Base-by-base conservation (phyloP, 352 stramenopile species). In the Globisporangium paddicum region DNA sequence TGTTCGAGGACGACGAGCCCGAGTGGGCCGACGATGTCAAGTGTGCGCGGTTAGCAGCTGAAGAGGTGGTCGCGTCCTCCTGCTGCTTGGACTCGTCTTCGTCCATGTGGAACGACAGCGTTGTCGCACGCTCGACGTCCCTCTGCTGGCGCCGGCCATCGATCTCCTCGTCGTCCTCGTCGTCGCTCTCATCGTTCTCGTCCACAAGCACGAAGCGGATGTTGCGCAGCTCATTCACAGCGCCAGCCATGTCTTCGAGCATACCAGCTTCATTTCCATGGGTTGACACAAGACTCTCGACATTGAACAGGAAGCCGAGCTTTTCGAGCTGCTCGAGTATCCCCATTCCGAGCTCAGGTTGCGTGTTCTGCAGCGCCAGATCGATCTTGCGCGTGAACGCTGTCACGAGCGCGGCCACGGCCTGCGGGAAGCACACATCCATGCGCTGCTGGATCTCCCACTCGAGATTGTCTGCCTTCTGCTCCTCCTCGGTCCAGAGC, bases 211-310 rank as follows among this genome's bases (percentile, higher is more conserved):
- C 78, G 26, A 95, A 93, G 0, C 75, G 79, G 7, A 95, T 78
- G 38, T 89, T 85, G 35, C 71, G 72, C 21, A 97, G 68, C 73
- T 91, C 87, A 19, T 95, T 88, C 3, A 94, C 49, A 16, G 82
- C 84, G 8, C 82, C 82, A 19, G 84, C 81, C 84, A 94, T 94
- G 48, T 95, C 86, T 64, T 95, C 86, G 5, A 95, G 68, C 86
- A 95, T 95, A 9, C 84, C 86, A 2, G 80, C 82, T 59, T 95
- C 86, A 32, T 93, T 95, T n/a, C 86, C 86, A 44, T 93, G 84
- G 3, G 84, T 95, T 0, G 82, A 94, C 23, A 94, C 77, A 2
- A 94, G 66, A 76, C 82, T 92, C 55, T 94, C 84, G 9, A 94
- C 80, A 44, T 94, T 71, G 54, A 94, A 94, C 0, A 94, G 63